Base-by-base conservation (phyloP, 441 rosid species). In the Metrosideros polymorpha region DNA sequence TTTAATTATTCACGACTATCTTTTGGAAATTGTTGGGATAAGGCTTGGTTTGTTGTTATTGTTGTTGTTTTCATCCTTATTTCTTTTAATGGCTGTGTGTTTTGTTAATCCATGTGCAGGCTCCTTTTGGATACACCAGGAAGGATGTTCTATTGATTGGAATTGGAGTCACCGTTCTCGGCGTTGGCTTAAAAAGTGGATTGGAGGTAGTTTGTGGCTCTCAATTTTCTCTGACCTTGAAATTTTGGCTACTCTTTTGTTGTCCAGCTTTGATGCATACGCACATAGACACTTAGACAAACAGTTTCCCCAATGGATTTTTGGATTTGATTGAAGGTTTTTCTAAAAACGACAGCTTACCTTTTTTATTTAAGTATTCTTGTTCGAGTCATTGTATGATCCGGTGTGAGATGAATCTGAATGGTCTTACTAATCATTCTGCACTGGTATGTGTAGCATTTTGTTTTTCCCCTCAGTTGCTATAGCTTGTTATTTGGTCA, bases 121-220 rank as follows among this genome's bases (percentile, higher is more conserved):
- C 93, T 27, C 96, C 98, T 75, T 97, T 97, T 86, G 98, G 99
- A 86, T 94, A 96, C 91, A 88, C 93, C 53, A 94, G 98, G 89
- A 97, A 97, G 90, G 98, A 97, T 89, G 99, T 96, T 84, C 57
- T 97, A 39, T 88, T 96, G 93, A 95, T 97, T 79, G 99, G 98
- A 86, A 42, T 97, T 9, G 99, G 98, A 87, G 93, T 97, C 83
- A 96, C 98, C 5, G 88, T 91, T 79, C 89, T 93, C 82, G 98
- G 98, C 43, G 18, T 89, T 76, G 99, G 98, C 61, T 89, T 97
- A 90, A 92, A 97, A 91, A 94, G 93, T 90, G 99, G 99, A 86
- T 89, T 97, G 83, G 99, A 97, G 99, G 98, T 96, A 91, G 89
- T 39, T 53, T 61, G 39, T 29, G 32, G 85, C 53, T 39, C 83